Base-by-base conservation (phyloP, 225 moss, liverwort and hornwort genomes). In the Neckera pumila region DNA sequence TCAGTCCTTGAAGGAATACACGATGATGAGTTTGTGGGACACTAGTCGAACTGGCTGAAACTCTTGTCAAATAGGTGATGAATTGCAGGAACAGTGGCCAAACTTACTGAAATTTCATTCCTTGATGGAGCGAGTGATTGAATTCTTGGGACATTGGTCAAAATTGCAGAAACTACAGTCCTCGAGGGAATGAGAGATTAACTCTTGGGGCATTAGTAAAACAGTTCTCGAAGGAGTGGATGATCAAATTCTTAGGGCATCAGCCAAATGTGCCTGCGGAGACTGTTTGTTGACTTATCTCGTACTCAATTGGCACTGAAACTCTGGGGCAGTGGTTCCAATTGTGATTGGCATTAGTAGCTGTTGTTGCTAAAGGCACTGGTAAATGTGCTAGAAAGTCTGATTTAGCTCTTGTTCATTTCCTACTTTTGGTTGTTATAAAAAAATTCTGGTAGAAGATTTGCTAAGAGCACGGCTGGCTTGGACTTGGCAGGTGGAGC, bases 401-500 rank as follows among this genome's bases (percentile, higher is more conserved):
- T 33, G 14, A 43, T 80, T 43, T 61, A 61, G 14, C 21, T 30
- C 61, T 42, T 18, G 40, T 12, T 40, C 28, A 7, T 79, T n/a
- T 28, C 3, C 17, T 27, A 40, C 12, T 21, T 31, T 30, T 4
- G 80, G 42, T 19, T 80, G 80, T 3, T 60, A 2, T 4, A 33
- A 60, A 34, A 43, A 5, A 27, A 7, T 27, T 66, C 17, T 51
- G 51, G 82, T 51, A 8, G 51, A 49, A 64, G 10, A 62, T 43
- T 47, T 82, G 17, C 64, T 63, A 64, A 63, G 36, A 49, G 34
- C 64, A 45, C 36, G 25, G 3, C 23, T 62, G 82, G 25, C 47
- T 82, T 20, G 57, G 20, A 34, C 51, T 66, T 71, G 77, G 84
- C 95, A 98, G 98, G 98, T 98, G 90, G 98, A 98, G 82, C 89